Percentiles rank a stretch among this genome's conserved stretches.
Conservation (phyloP, 805 yeast species). For the Barnettozyma sp. region DNA sequence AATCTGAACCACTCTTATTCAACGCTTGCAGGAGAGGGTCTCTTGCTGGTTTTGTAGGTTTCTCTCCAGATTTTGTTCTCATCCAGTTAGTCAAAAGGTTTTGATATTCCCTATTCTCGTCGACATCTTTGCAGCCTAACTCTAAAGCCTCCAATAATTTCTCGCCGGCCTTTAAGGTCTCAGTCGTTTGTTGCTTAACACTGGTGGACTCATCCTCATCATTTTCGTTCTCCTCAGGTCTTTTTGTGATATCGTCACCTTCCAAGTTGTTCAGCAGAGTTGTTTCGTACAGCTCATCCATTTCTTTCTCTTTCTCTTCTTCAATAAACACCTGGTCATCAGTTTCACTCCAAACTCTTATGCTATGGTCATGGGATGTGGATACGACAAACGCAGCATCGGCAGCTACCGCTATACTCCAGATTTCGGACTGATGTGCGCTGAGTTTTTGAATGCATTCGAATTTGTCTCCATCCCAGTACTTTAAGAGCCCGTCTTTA, state of each 20-base stretch:
- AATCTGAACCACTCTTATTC: conserved; percentile 62
- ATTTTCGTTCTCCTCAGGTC: conserved; percentile 31
- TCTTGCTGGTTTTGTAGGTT: conserved; percentile 54
- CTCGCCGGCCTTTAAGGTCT: conserved; percentile 55
- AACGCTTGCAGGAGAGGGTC: conserved; percentile 72
- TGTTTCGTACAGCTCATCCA: conserved; percentile 88
- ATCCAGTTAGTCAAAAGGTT: conserved; percentile 35
- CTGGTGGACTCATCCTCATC: conserved; percentile 49
- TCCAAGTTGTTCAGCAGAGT: conserved; percentile 69
- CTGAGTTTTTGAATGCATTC: conserved; percentile 83
- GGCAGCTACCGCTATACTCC: conserved; percentile 78
- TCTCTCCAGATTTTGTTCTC: conserved; percentile 37
- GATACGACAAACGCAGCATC: conserved; percentile 69
- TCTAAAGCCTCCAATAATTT: conserved; percentile 25
- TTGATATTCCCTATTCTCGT: conserved; percentile 44
- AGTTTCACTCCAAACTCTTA: conserved; percentile 89
- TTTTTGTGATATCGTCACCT: conserved; percentile 35
- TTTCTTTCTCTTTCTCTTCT: conserved; percentile 93
- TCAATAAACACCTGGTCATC: conserved; percentile 95
- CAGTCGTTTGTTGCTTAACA: conserved; percentile 79
- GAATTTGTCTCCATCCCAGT: conserved; percentile 98
- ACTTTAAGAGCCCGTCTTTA: conserved; percentile 83
- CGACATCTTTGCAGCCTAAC: conserved; percentile 66
- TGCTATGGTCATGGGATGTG: conserved; percentile 88
- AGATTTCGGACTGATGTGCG: conserved; percentile 89